Evolutionary conservation across 73 alveolate genomes (phyloP), one percentile per base, ranked within the genome.

Genomic region (Blepharisma japonicum): DNA sequence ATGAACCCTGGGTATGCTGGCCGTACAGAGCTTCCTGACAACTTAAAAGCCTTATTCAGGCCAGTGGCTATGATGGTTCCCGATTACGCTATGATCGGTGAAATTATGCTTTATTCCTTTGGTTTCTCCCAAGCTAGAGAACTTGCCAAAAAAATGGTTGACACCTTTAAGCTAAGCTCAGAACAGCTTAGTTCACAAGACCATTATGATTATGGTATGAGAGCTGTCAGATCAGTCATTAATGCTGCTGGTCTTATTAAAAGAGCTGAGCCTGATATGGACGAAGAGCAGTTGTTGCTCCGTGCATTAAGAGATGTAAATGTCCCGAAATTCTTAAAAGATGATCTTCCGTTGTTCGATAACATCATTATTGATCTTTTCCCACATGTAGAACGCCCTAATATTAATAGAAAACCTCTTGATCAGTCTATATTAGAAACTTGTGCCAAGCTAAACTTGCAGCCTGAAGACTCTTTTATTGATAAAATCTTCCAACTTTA

Each of bases 1-100:
- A 98, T 98, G 99, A 98, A 98, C 85, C 99, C 99, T 67, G 99
- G 99, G 89, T 89, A 96, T 89, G 99, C 99, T 27, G 99, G 99
- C 27, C 83, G 99, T 71, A 93, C 99, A 7, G 99, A 96, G 83
- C 90, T 95, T 47, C 98, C 99, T 2, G 98, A 95, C 87, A 94
- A 96, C 83, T 83, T 94, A 38, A 96, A 96, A 81, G 99, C 98
- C 4, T 90, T 96, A 70, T 92, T 91, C 83, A 89, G 97, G 83
- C 92, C 98, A 54, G 94, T 94, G 86, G 96, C 99, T 70, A 96
- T 97, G 99, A 96, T 97, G 99, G 99, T 96, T 18, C 99, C 99
- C 6, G 99, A 97, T 86, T 97, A 96, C 82, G 98, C 98, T 42
- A 87, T 97, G 90, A 98, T 98, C 70, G 99, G 99, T 42, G 99